Percentiles rank a stretch among this genome's conserved stretches.
Conservation (phyloP, 106 monocot species). For the Dioscorea zingiberensis region DNA sequence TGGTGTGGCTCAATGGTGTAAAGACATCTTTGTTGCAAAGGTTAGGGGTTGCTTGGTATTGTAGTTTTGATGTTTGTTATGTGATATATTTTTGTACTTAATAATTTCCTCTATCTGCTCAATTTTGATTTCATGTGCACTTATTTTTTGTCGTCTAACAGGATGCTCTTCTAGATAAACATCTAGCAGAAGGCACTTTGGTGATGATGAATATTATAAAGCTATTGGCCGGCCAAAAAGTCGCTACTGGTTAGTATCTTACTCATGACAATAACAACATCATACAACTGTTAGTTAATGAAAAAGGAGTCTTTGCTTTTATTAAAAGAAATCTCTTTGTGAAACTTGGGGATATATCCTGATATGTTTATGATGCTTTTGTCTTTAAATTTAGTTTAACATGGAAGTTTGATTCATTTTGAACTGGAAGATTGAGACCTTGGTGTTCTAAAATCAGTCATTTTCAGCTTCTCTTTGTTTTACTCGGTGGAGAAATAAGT, state of each 20-base stretch:
- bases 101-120: background rate
- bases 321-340: too few species aligned
- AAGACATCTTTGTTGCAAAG: conserved; percentile 83
- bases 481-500: too few species aligned
- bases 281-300: too few species aligned
- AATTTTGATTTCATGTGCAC: background rate
- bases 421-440: too few species aligned
- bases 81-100: background rate
- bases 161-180: conserved; percentile 85
- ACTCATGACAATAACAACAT: too few species aligned
- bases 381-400: too few species aligned
- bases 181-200: conserved; percentile 65
- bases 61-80: background rate
- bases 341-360: too few species aligned
- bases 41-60: conserved; percentile 13
- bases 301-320: too few species aligned
- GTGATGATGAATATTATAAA: conserved; percentile 47
- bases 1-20: conserved; percentile 86
- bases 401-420: too few species aligned
- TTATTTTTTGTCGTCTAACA: conserved; percentile 19
- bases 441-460: too few species aligned
- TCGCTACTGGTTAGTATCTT: conserved; percentile 74
- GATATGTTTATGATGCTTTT: too few species aligned
- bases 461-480: too few species aligned
- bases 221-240: conserved; percentile 68